These are phyloP conservation scores for Babjeviella inositovora DNA, from an alignment of 805 yeast species.

Conservation along the genomic window DNA sequence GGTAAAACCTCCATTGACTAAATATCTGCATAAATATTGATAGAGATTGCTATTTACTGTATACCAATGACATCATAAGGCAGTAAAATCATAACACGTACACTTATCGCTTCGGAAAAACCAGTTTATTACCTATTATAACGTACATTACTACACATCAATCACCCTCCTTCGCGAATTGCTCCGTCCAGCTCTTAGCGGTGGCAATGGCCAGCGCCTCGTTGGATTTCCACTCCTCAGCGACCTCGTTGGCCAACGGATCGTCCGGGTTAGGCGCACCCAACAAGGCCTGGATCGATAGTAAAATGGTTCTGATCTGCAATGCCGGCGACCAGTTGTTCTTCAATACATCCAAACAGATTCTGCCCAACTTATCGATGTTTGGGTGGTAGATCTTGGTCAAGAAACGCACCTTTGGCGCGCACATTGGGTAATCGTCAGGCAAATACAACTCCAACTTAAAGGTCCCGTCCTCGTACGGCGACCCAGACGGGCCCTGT, in stretches of 20 bases:
- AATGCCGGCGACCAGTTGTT: slow-evolving; percentile 96
- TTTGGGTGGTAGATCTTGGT: slow-evolving; percentile 95
- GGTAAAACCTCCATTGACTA: no score
- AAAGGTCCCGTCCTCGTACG: slow-evolving; percentile 74
- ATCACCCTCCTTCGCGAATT: slow-evolving; percentile 25
- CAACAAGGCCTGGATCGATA: slow-evolving; percentile 83
- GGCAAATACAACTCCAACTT: slow-evolving; percentile 79
- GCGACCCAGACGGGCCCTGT: slow-evolving; percentile 83
- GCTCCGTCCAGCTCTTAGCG: slow-evolving; percentile 63
- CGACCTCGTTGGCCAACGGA: slow-evolving; percentile 95
- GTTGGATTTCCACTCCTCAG: slow-evolving; percentile 87
- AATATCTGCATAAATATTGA: no score
- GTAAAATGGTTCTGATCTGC: slow-evolving; percentile 81
- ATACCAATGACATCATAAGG: no score
- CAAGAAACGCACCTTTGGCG: slow-evolving; percentile 88
- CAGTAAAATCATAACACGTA: no score
- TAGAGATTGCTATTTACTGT: no score
- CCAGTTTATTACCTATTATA: neutral
- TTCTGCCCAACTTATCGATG: slow-evolving; percentile 88
- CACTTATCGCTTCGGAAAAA: no score
- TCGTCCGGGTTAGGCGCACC: slow-evolving; percentile 98
- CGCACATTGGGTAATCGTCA: slow-evolving; percentile 96
- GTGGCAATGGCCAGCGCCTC: slow-evolving; percentile 67
- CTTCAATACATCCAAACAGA: slow-evolving; percentile 88
- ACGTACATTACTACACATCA: neutral